Base-by-base conservation (phyloP, 768 basidiomycete genomes). In the Panaeolus papilionaceus region DNA sequence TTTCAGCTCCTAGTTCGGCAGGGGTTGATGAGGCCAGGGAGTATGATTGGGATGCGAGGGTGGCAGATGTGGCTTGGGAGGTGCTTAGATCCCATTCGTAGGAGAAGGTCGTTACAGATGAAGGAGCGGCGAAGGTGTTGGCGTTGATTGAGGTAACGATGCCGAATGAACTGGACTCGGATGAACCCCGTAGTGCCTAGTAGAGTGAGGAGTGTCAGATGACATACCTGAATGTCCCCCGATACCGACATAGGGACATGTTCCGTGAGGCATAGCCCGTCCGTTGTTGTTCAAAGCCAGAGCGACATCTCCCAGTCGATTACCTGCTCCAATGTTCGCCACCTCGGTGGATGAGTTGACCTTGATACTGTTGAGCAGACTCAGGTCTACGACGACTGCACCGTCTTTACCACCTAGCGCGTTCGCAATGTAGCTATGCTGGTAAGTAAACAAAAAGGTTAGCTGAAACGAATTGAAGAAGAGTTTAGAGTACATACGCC, bases 261-360 rank as follows among this genome's bases (percentile, higher is more conserved):
- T 83, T 0, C 88, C 87, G 68, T 88, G 87, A 12, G 85, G 83
- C 9, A 88, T 51, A 0, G 82, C 87, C 28, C 83, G 75, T 45
- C 82, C 80, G 9, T 78, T 69, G 14, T 78, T 72, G 66, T 76
- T 79, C 47, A 88, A 72, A 0, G 77, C 72, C 11, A 76, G 69
- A 6, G 84, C 83, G 10, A 87, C 72, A 63, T 86, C 82, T 11
- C 85, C 86, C 1, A 88, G 73, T n/a, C 82, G 72, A 66, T 80
- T 83, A 2, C 85, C 85, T 9, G 80, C 79, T 65, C 80, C 75
- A 23, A 85, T 79, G 14, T 79, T 71, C 0, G 82, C 83, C 1
- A 77, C 79, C 4, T 77, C 76, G 10, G 74, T 73, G 6, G 68
- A 63, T 2, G 74, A 68, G 62, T 82, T 73, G n/a, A 86, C 74